Conservation (phyloP, 2,329 filamentous ascomycete genomes). For the Phoma herbarum region DNA sequence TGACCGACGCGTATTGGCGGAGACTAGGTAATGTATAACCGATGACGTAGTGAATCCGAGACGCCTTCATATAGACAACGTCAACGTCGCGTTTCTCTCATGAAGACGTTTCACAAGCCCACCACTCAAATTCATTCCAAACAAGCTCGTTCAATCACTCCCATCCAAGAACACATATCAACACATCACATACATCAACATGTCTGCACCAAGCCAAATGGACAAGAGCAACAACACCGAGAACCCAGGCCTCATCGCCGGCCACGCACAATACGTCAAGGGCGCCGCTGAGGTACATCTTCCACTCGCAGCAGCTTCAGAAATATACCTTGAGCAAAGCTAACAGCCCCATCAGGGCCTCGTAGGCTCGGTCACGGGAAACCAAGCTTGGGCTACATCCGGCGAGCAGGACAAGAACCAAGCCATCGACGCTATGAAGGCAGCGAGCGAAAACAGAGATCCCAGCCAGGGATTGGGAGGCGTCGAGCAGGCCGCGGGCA, state of each 20-base stretch:
- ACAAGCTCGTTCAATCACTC: not conserved
- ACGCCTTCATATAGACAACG: constrained; percentile 11
- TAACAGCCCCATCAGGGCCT: constrained; percentile 56
- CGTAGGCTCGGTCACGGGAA: constrained; percentile 69
- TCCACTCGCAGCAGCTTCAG: no score
- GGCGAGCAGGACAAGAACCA: constrained; percentile 71
- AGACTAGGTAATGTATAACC: constrained; percentile 5
- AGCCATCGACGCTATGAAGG: constrained; percentile 70
- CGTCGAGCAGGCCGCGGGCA: constrained; percentile 71
- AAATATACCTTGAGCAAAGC: no score
- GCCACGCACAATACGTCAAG: constrained; percentile 74
- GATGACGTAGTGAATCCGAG: constrained; percentile 14
- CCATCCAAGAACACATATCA: not conserved
- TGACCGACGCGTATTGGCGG: constrained; percentile 9
- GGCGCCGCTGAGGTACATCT: constrained; percentile 68
- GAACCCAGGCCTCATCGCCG: constrained; percentile 67
- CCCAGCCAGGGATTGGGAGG: constrained; percentile 66
- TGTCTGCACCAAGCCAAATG: constrained; percentile 31
- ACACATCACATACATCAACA: constrained; percentile 16
- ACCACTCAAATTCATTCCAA: not conserved
- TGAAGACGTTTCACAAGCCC: not conserved
- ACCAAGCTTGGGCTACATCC: constrained; percentile 69
- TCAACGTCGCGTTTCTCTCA: not conserved
- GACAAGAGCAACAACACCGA: constrained; percentile 31
- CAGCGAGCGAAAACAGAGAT: constrained; percentile 66